Evolutionary conservation across 2,329 filamentous ascomycete species (phyloP).

Genomic region (Penicillium olsonii): DNA sequence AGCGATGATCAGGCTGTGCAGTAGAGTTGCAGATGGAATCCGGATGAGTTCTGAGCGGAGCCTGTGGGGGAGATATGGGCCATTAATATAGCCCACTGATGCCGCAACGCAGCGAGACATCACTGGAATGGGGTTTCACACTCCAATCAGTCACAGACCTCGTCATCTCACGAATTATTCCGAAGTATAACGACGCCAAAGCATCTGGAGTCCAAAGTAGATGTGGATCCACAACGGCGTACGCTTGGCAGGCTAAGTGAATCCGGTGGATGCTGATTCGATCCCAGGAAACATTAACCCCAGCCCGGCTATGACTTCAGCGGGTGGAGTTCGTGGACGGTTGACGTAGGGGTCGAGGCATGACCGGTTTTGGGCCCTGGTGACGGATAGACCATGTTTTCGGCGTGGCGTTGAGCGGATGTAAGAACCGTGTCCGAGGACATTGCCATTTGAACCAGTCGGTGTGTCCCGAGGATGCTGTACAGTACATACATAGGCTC

Average conservation of each 20-base stretch:
- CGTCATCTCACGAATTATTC: conserved; percentile 10
- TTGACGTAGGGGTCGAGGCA: background rate
- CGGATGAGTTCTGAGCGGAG: conserved; percentile 3
- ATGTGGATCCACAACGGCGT: conserved; percentile 10
- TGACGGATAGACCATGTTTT: background rate
- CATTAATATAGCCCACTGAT: conserved; percentile 21
- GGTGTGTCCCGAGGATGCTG: background rate
- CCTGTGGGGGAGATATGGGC: conserved; percentile 3
- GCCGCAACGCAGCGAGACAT: background rate
- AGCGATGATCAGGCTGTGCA: background rate
- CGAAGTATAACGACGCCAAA: background rate
- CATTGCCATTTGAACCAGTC: background rate
- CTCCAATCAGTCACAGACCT: conserved; percentile 6
- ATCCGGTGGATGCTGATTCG: conserved; percentile 9
- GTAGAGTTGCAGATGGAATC: conserved; percentile 4
- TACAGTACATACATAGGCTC: too few relatives aligned
- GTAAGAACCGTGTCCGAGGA: background rate
- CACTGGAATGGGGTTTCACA: background rate
- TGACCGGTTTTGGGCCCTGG: background rate
- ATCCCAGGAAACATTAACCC: background rate
- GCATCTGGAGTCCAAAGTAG: background rate
- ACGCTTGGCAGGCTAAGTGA: conserved; percentile 12
- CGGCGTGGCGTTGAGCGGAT: background rate
- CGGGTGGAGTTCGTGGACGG: conserved; percentile 5
- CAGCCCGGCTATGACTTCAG: background rate